Conservation (phyloP, 345 rosid species). For the Salix exigua region DNA sequence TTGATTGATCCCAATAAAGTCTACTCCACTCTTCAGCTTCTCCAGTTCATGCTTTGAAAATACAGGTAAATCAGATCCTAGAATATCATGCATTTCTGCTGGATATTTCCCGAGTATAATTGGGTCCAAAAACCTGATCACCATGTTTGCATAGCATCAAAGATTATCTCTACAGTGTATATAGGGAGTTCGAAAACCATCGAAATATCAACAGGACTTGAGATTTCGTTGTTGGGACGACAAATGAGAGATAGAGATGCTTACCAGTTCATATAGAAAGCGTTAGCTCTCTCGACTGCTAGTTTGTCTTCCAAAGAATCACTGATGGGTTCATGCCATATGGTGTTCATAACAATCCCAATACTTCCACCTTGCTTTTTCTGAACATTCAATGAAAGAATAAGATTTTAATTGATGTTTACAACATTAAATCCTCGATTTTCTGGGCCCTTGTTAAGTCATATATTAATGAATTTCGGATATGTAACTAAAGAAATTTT, state of each 20-base stretch:
- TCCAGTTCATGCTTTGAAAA: constrained; percentile 43
- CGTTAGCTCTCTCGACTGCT: constrained; percentile 59
- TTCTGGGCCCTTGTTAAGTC: not conserved
- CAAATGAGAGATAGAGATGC: not conserved
- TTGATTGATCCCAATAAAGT: constrained; percentile 72
- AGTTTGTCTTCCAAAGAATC: constrained; percentile 41
- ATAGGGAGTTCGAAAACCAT: not conserved
- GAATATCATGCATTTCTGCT: constrained; percentile 43
- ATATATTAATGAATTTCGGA: not conserved
- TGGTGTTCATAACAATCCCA: constrained; percentile 53
- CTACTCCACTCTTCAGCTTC: constrained; percentile 34
- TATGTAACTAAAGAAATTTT: not conserved
- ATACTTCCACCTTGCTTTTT: constrained; percentile 51
- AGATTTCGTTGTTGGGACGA: not conserved
- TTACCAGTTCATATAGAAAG: constrained; percentile 61
- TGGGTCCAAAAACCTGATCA: constrained; percentile 63
- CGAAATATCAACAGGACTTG: not conserved
- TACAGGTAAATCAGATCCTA: constrained; percentile 42
- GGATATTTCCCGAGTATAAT: constrained; percentile 60
- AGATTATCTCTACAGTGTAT: not conserved
- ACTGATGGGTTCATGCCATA: constrained; percentile 63
- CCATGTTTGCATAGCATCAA: not conserved
- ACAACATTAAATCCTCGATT: not conserved
- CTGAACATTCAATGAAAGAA: constrained; percentile 20
- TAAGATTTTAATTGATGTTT: not conserved